Base-by-base conservation (phyloP, 805 yeast species). In the Nakazawaea siamensis region DNA sequence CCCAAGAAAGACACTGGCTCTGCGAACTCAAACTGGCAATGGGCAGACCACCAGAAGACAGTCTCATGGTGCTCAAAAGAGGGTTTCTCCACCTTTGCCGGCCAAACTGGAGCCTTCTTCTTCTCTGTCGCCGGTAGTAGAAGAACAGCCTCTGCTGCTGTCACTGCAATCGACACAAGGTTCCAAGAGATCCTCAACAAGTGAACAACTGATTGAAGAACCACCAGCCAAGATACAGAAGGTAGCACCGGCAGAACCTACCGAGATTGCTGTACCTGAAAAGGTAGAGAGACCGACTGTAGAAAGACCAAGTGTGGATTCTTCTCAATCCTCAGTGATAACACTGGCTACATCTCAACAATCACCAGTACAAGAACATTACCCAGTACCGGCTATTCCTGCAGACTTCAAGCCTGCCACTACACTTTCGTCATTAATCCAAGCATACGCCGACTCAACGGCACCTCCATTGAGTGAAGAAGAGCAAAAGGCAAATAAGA, bases 371-470 rank as follows among this genome's bases (percentile, higher is more conserved):
- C 17, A 16, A 27, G 29, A 27, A 14, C 9, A 13, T 7, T 35
- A 26, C 18, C 27, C 31, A 28, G 30, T 29, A 9, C 34, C 40
- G 4, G 37, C 37, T 5, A 24, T 33, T 25, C 29, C 40, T 4
- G 16, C 28, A 6, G 40, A 37, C 19, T 37, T 33, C 25, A 29
- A 41, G 16, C 57, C 55, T 15, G 43, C 44, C 3, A 52, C 57
- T 10, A 50, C 57, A 2, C 39, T 57, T 6, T 41, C 56, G 1
- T 40, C 53, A 2, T 34, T 58, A 39, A 54, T 59, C 18, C 48
- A 46, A 18, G 43, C 49, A 8, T 57, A 49, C 29, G 46, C 56
- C 1, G 28, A 44, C 3, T 42, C 42, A 9, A 21, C 29, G 7
- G 38, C 36, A 15, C 50, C 53, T 5, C 24, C 31, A 43, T 26